Base-by-base conservation (phyloP, 345 rosid species). In the Leavenworthia alabamica region DNA sequence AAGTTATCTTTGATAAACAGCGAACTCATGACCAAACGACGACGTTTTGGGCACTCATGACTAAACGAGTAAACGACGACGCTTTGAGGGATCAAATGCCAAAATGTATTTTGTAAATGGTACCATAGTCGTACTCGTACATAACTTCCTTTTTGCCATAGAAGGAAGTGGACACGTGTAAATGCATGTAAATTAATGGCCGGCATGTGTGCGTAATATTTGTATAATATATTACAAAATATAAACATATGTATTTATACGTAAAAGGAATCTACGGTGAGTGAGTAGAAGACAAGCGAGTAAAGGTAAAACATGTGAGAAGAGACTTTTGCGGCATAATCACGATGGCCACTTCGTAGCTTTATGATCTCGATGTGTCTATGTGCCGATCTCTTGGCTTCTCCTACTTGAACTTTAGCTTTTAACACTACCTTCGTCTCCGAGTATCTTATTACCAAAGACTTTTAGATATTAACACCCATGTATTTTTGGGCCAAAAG, bases 251-350 rank as follows among this genome's bases (percentile, higher is more conserved):
- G 13, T 14, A 14, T 57, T n/a, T 57, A 47, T 58, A 22, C 39
- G 26, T 11, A 58, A 68, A 67, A 46, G 17, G 73, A 35, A 69
- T 69, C 62, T 44, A 55, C n/a, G 32, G 42, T 2, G 20, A 35
- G 42, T 17, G 33, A 53, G 67, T 53, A 69, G 49, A 69, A 2
- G 73, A 69, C 73, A 69, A 61, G 31, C 9, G 56, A 53, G 61
- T 61, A 69, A 61, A 53, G 68, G 35, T 61, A 5, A 28, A 62
- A 53, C 68, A 69, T 69, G 73, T 69, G 62, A 70, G 62, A 61
- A 54, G 55, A 55, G 42, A 42, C 43, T 61, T 44, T 69, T 53
- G 56, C 73, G 68, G 73, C 73, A 53, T 36, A 17, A 60, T 61
- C 68, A 69, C 68, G 73, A 69, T 62, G 56, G 62, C 68, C 73